Base-by-base conservation (phyloP, 2,329 filamentous ascomycete species). In the Penicillium italicum region DNA sequence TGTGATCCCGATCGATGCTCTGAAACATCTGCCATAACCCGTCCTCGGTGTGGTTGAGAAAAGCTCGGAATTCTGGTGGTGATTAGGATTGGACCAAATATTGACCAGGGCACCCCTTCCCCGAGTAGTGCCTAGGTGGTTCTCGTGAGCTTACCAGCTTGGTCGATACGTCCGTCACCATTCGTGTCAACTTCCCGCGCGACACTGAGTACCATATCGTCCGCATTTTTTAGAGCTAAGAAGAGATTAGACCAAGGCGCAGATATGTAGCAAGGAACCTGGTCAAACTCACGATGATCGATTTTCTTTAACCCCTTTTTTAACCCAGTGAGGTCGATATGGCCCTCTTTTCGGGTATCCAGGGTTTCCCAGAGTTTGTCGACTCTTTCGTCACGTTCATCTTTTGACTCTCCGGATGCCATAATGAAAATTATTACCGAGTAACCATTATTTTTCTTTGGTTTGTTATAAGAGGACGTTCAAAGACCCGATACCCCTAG, bases 121-220 rank as follows among this genome's bases (percentile, higher is more conserved):
- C 48, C 43, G 50, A 45, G 34, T 40, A 46, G 37, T 58, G 50
- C 58, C 41, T 55, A 55, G 42, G 46, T 33, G 48, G 52, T 47
- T 59, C 53, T 61, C 56, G 52, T 45, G 57, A 57, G 58, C 82
- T 71, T 80, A 94, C 91, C 91, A 76, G 91, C 84, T 72, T 90
- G 97, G 74, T 95, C 88, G 66, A 99, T 97, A 68, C 86, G 87
- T 61, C 93, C 91, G 73, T 97, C 91, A 26, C 86, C 85, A 70
- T 92, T 91, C 55, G 86, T 88, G 71, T 99, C 94, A 60, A 97
- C 91, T 58, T 87, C 83, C 62, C 82, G 81, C 71, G 97, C 82
- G 55, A 97, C 89, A 68, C 89, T 86, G 69, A 85, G 83, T 60
- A 99, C 82, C 79, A 97, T 85, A 36, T 84, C 80, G 73, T 96